Evolutionary conservation across 2,329 filamentous ascomycete genomes (phyloP), one percentile per base, ranked within the genome.

Genomic region (Aspergillus piperis): DNA sequence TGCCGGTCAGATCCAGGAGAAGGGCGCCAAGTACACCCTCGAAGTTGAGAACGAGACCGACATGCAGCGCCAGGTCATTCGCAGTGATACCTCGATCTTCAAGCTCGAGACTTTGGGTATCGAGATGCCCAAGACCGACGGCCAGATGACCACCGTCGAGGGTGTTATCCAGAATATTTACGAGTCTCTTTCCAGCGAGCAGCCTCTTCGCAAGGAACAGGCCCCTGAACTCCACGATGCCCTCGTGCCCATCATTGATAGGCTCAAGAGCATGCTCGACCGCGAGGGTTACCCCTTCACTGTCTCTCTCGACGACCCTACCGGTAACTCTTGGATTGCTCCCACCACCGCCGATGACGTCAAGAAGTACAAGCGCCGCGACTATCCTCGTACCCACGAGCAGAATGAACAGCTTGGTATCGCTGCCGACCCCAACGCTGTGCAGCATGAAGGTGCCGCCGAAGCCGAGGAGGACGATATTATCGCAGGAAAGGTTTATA

Each of bases 261-360:
- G 88, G 67, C 84, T 92, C 13, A 84, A 86, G 61, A 85, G 88
- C 58, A 96, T 98, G 87, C 78, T 96, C 8, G 84, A 85, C 2
- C 90, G 92, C 53, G 83, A 88, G 27, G 83, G 84, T 6, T 93
- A 96, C 73, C 95, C 95, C 23, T 97, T 99, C 83, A 90, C 91
- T 54, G 79, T 99, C 52, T 89, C 87, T 42, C 82, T 97, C 51
- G 92, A 99, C 73, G 95, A 99, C 74, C 90, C 91, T 2, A 90
- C 93, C 0, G 95, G 95, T 57, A 99, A 99, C 82, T 96, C 92
- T 2, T 98, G 93, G 84, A 96, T 99, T 70, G 90, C 96, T 51
- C 95, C 95, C 13, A 90, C 92, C 65, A 86, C 91, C 63, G 70
- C 78, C 27, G 85, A 88, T 63, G 88, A 87, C 64, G 89, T 91